Evolutionary conservation across 768 basidiomycete species (phyloP), one percentile per base, ranked within the genome.

Genomic region (Lactarius sp.): DNA sequence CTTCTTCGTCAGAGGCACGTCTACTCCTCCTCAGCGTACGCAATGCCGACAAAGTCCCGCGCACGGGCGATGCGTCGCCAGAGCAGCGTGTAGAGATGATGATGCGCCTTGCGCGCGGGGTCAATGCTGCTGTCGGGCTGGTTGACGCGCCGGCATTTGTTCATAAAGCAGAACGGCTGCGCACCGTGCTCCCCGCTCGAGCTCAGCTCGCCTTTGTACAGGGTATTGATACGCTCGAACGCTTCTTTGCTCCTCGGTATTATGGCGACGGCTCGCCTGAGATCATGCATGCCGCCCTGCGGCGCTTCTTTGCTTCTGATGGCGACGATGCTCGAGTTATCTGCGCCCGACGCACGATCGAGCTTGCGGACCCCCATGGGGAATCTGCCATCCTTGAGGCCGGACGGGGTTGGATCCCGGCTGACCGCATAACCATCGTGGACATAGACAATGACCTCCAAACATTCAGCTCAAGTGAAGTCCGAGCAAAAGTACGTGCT

Each of bases 1-100:
- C 66, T 34, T 50, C 66, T 16, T 44, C 67, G 18, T 92, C 88
- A 69, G 87, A 92, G 61, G 88, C 91, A 1, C 85, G 80, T 56
- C 77, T 97, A 1, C 80, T 96, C 6, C 79, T 95, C 1, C 82
- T 96, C 52, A 94, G 93, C 37, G 84, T 92, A 49, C 82, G 86
- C 59, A 96, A 98, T 69, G 92, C 85, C 5, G 94, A 98, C 75
- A 98, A 98, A 75, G 69, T 75, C 6, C 76, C 89, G 51, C 84
- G 85, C 68, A 74, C 83, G 0, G 81, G 83, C 0, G 92, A 94
- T 72, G 89, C 90, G 27, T 84, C 86, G 0, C 81, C 85, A 62
- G 70, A 78, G n/a, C 90, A 94, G 70, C 85, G 94, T 31, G 74
- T 94, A 34, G 86, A 92, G 69, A 96, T 96, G 93, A 93, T 96